Evolutionary conservation across 2,329 filamentous ascomycete genomes (phyloP).

Genomic region (Sporothrix globosa): DNA sequence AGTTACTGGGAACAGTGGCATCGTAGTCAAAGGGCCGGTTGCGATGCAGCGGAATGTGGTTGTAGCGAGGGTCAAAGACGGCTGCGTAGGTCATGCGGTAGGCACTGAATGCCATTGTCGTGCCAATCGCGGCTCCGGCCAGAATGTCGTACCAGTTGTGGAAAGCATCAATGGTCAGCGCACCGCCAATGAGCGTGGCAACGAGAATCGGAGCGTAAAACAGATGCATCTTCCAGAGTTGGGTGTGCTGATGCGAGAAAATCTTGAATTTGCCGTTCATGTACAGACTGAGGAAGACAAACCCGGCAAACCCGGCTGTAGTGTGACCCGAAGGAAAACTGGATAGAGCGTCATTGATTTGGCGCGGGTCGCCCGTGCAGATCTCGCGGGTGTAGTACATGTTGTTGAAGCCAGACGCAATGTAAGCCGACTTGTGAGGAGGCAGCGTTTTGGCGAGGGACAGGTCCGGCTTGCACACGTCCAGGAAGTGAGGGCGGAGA

Average conservation of each 20-base stretch:
- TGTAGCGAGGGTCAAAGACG: slow-evolving; percentile 69
- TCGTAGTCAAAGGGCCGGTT: slow-evolving; percentile 42
- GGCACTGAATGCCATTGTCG: slow-evolving; percentile 61
- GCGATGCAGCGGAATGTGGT: slow-evolving; percentile 65
- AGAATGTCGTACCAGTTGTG: slow-evolving; percentile 77
- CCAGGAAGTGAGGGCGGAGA: slow-evolving; percentile 71
- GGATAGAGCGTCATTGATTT: slow-evolving; percentile 71
- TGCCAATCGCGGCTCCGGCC: slow-evolving; percentile 66
- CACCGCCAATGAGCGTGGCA: slow-evolving; percentile 68
- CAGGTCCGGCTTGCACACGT: slow-evolving; percentile 67
- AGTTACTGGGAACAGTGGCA: not conserved
- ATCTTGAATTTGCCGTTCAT: slow-evolving; percentile 80
- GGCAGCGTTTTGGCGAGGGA: slow-evolving; percentile 43
- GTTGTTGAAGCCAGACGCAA: slow-evolving; percentile 50
- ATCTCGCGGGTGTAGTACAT: slow-evolving; percentile 72
- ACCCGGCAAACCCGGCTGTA: slow-evolving; percentile 72
- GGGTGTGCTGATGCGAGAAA: slow-evolving; percentile 70
- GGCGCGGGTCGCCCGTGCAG: slow-evolving; percentile 66
- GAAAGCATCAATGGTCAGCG: slow-evolving; percentile 71
- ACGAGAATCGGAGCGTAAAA: slow-evolving; percentile 69
- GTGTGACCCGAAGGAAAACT: slow-evolving; percentile 75
- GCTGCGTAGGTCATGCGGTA: slow-evolving; percentile 70
- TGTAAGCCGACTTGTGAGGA: slow-evolving; percentile 47
- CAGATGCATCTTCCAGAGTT: slow-evolving; percentile 72
- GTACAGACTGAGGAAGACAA: slow-evolving; percentile 71